These are phyloP conservation scores for Ceratopteris richardii DNA, from an alignment of 75 land plant species.

Conservation along the genomic window DNA sequence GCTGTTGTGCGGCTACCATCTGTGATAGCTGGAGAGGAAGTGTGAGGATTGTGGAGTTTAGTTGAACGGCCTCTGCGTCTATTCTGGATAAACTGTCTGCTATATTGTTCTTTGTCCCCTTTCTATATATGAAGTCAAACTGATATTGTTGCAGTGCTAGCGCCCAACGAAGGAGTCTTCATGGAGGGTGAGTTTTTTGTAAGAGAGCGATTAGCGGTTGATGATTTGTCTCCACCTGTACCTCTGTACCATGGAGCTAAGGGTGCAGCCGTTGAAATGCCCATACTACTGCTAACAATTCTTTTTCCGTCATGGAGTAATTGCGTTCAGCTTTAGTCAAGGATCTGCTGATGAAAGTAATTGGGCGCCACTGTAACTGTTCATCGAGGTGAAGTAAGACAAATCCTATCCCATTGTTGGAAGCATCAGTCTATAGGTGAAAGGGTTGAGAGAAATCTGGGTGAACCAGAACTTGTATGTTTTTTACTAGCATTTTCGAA, in stretches of 20 bases:
- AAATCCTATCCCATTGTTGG: neutral
- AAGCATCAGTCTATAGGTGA: neutral
- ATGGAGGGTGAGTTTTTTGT: neutral
- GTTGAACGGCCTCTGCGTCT: neutral
- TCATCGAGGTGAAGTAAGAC: neutral
- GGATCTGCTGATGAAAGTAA: slow-evolving; percentile 4
- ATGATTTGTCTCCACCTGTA: slow-evolving; percentile 1
- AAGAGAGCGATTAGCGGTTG: neutral
- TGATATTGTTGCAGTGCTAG: neutral
- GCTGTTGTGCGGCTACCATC: neutral
- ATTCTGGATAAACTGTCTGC: neutral
- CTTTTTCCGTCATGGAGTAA: slow-evolving; percentile 12
- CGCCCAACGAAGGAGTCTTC: neutral
- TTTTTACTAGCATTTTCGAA: neutral
- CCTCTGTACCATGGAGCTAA: slow-evolving; percentile 8
- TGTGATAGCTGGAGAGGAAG: neutral
- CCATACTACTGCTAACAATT: slow-evolving; percentile 13
- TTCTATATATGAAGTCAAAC: neutral
- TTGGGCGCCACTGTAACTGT: neutral
- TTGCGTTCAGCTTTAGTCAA: neutral
- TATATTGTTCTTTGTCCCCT: neutral
- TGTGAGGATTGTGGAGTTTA: neutral
- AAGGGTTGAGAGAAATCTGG: neutral
- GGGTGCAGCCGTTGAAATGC: slow-evolving; percentile 8
- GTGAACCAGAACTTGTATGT: neutral